phyloP scores from a whole-genome alignment of 257 asterid genomes.

The Phtheirospermum japonicum region DNA sequence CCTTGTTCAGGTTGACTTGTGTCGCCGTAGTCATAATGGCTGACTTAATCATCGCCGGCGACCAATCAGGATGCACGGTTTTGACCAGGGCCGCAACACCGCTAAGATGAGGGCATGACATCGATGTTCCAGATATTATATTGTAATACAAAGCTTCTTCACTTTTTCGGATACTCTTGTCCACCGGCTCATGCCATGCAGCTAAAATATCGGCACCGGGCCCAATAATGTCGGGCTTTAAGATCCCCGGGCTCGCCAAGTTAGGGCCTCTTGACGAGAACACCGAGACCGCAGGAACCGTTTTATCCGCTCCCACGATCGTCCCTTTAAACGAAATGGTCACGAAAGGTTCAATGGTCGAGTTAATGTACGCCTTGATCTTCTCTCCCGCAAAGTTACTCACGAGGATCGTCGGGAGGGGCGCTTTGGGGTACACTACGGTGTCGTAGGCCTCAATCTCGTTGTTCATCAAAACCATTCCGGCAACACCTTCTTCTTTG shows the following conservation, averaged over 20 bases:
- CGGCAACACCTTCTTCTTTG: background rate
- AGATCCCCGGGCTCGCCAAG: background rate
- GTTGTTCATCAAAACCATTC: background rate
- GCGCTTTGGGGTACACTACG: background rate
- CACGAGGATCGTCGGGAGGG: background rate
- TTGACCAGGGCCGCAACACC: slow-evolving; percentile 29
- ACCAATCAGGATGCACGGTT: slow-evolving; percentile 32
- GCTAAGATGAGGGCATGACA: slow-evolving; percentile 34
- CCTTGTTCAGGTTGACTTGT: slow-evolving; percentile 2
- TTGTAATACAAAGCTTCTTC: background rate
- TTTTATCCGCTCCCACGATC: background rate
- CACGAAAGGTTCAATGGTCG: background rate
- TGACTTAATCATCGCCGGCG: slow-evolving; percentile 32
- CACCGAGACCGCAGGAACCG: background rate
- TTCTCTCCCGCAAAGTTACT: background rate
- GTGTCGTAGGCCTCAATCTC: background rate
- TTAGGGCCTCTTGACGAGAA: background rate
- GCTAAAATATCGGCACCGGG: slow-evolving; percentile 38
- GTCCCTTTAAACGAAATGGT: background rate
- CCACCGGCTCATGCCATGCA: background rate
- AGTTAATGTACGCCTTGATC: background rate
- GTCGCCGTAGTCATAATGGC: slow-evolving; percentile 30
- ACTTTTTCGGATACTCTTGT: background rate
- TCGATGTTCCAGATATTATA: slow-evolving; percentile 28
- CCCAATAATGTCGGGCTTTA: background rate